Conservation (phyloP, 2,329 filamentous ascomycete species). For the Talaromyces marneffei region DNA sequence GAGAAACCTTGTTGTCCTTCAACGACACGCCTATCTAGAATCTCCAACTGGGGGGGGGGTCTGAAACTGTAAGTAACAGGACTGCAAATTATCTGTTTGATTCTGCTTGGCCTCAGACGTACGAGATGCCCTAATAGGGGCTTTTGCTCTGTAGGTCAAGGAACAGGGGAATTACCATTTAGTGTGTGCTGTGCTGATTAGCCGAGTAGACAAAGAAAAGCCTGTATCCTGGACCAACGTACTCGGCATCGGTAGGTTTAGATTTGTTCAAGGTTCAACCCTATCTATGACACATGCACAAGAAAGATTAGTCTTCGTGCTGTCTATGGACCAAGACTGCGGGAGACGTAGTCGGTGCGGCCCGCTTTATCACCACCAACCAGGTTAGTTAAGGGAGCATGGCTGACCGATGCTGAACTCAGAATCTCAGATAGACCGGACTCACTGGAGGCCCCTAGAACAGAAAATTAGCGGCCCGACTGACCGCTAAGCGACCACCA, state of each 20-base stretch:
- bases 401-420: not conserved
- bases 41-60: not conserved
- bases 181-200: too few species aligned
- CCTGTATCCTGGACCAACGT: not conserved
- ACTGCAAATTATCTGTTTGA: not conserved
- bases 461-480: not conserved
- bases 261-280: too few species aligned
- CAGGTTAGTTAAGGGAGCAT: not conserved
- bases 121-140: not conserved
- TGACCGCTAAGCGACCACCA: not conserved
- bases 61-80: not conserved
- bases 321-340: not conserved
- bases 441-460: not conserved
- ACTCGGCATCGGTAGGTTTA: not conserved
- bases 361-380: not conserved
- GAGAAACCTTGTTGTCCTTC: not conserved
- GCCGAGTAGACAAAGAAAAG: not conserved
- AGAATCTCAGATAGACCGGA: not conserved
- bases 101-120: not conserved
- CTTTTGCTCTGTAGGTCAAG: not conserved
- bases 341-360: not conserved
- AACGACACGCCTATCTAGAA: not conserved
- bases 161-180: not conserved
- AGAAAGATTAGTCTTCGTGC: not conserved
- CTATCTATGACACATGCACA: not conserved